Evolutionary conservation across 345 rosid species (phyloP).

Genomic region (Bruguiera sexangula): DNA sequence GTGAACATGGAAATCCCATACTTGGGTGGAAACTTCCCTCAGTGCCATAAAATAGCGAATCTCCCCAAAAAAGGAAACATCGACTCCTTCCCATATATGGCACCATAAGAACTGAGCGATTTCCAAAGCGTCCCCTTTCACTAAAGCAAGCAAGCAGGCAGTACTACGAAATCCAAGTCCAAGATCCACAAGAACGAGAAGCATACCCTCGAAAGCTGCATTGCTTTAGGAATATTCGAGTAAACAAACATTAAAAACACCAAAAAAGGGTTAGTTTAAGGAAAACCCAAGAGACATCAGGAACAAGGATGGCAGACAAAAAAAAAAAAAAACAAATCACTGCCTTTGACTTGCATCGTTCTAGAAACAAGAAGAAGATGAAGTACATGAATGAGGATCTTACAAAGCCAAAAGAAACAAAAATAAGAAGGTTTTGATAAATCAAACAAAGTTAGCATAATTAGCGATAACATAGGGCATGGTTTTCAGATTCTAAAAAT

Average conservation of each 20-base stretch:
- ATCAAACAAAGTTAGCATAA: not conserved
- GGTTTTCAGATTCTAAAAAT: conserved; percentile 1
- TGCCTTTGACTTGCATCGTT: conserved; percentile 17
- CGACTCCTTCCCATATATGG: conserved; percentile 14
- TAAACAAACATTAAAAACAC: not conserved
- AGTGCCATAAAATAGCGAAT: conserved; percentile 12
- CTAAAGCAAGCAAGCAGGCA: too few relatives aligned
- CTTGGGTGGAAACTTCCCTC: not conserved
- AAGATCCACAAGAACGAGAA: not conserved
- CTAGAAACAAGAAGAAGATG: conserved; percentile 7
- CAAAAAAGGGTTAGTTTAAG: conserved; percentile 8
- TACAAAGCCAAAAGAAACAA: not conserved
- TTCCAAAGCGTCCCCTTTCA: conserved; percentile 2
- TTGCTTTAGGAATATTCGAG: not conserved
- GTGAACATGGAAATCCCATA: conserved; percentile 15
- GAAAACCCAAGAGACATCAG: conserved; percentile 12
- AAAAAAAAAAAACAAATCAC: not conserved
- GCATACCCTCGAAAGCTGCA: not conserved
- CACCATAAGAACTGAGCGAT: not conserved
- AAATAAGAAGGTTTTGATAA: not conserved
- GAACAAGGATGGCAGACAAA: too few relatives aligned
- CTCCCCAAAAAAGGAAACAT: conserved; percentile 25
- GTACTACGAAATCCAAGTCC: not conserved
- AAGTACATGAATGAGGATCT: not conserved
- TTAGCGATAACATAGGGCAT: not conserved